A percentile compares a stretch with the other conserved stretches of the same genome.
Evolutionary conservation across 148 eudicot species (phyloP).

Genomic region (Agrostemma githago): DNA sequence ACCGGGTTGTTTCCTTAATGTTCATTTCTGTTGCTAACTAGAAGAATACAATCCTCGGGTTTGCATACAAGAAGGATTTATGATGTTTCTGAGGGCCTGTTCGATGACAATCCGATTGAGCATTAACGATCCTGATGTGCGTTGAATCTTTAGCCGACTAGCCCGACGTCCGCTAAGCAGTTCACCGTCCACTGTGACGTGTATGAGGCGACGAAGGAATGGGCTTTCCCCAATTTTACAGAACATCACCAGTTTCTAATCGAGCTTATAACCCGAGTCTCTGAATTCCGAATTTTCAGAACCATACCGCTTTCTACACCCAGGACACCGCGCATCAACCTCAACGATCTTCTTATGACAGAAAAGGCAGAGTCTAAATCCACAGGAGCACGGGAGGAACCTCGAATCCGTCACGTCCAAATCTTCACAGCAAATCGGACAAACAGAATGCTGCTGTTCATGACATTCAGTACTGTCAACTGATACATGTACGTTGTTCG

Average conservation of each 20-base stretch:
- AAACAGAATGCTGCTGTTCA: constrained; percentile 25
- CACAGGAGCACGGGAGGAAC: constrained; percentile 78
- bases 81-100: too few species aligned
- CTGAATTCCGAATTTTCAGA: constrained; percentile 31
- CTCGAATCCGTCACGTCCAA: constrained; percentile 69
- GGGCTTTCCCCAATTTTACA: constrained; percentile 9
- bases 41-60: too few species aligned
- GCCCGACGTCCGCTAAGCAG: too few species aligned
- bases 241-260: background rate
- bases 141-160: too few species aligned
- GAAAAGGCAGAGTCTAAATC: constrained; percentile 83
- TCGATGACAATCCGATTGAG: too few species aligned
- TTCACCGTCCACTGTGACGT: too few species aligned
- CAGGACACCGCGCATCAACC: constrained; percentile 87
- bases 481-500: constrained; percentile 35
- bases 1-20: too few species aligned
- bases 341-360: constrained; percentile 90
- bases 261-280: constrained; percentile 36
- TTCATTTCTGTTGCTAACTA: too few species aligned
- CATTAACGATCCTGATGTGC: too few species aligned
- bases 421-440: constrained; percentile 91
- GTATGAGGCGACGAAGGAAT: too few species aligned
- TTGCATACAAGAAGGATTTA: too few species aligned
- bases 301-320: constrained; percentile 77
- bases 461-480: background rate